Evolutionary conservation across 257 asterid genomes (phyloP).

Genomic region (Solanum appendiculatum): DNA sequence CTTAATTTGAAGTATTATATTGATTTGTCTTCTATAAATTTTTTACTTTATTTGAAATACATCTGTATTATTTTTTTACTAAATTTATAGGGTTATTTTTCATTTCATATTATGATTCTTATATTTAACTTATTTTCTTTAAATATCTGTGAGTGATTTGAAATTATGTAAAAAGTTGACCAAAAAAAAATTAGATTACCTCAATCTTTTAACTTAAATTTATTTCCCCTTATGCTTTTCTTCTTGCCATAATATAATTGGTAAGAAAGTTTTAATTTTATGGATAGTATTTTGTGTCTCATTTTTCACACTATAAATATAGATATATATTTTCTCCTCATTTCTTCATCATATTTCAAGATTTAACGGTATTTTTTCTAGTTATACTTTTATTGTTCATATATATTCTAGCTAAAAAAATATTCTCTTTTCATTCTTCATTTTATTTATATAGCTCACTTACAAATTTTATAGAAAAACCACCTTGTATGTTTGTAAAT

Average conservation of each 20-base stretch:
- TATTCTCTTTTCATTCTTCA: not conserved
- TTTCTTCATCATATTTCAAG: not conserved
- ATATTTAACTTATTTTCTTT: not conserved
- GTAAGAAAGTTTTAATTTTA: not conserved
- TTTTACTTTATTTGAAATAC: not conserved
- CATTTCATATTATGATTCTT: not conserved
- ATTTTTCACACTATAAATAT: not conserved
- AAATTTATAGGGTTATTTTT: not conserved
- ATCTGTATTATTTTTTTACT: not conserved
- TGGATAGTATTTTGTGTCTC: not conserved
- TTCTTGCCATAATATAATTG: not conserved
- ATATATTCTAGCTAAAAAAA: not conserved
- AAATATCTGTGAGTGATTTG: not conserved
- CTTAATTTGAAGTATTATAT: not conserved
- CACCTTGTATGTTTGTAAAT: not conserved
- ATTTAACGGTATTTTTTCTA: not conserved
- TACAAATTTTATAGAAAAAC: not conserved
- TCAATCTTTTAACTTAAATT: not conserved
- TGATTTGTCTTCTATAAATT: not conserved
- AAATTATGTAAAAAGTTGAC: not conserved
- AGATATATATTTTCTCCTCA: not conserved
- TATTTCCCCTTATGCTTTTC: not conserved
- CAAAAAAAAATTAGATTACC: not conserved
- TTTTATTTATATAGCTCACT: not conserved
- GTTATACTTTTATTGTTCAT: not conserved